A percentile compares a stretch with the other conserved stretches of the same genome.
These are phyloP conservation scores for Phylloboletellus chloephorus DNA, from an alignment of 1,284 basidiomycete species.

Conservation along the genomic window DNA sequence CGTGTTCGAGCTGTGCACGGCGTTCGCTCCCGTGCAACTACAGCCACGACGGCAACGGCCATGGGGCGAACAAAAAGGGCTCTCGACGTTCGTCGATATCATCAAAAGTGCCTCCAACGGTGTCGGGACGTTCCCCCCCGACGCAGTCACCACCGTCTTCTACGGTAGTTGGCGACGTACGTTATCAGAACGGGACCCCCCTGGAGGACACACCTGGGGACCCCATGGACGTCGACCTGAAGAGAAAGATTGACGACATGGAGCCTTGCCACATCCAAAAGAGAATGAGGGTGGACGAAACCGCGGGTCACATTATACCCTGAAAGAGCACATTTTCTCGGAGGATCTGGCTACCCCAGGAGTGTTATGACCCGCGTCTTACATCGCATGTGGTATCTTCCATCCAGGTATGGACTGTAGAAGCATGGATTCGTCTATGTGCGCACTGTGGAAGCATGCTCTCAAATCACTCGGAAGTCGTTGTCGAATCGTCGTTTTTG, in stretches of 20 bases:
- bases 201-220: conserved; percentile 26
- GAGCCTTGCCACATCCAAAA: conserved; percentile 33
- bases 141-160: conserved; percentile 43
- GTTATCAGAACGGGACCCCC: conserved; percentile 29
- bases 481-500: conserved; percentile 31
- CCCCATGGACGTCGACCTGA: conserved; percentile 32
- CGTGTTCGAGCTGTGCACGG: conserved; percentile 72
- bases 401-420: conserved; percentile 29
- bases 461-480: conserved; percentile 26
- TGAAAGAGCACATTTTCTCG: conserved; percentile 21
- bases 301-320: conserved; percentile 28
- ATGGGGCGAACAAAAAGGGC: conserved; percentile 44
- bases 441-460: conserved; percentile 28
- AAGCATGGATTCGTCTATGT: conserved; percentile 26
- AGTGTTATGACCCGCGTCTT: conserved; percentile 20
- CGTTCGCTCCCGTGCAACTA: conserved; percentile 71
- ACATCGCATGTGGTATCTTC: conserved; percentile 21
- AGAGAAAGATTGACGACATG: conserved; percentile 35
- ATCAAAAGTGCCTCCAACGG: conserved; percentile 37
- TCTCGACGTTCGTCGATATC: conserved; percentile 43
- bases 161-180: conserved; percentile 30
- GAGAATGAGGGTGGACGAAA: conserved; percentile 36
- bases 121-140: conserved; percentile 52
- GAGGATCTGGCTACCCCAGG: conserved; percentile 24
- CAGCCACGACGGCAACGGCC: conserved; percentile 53